A percentile compares a stretch with the other conserved stretches of the same genome.
phyloP scores from a whole-genome alignment of 352 stramenopile genomes.

The Pythium diclinum region DNA sequence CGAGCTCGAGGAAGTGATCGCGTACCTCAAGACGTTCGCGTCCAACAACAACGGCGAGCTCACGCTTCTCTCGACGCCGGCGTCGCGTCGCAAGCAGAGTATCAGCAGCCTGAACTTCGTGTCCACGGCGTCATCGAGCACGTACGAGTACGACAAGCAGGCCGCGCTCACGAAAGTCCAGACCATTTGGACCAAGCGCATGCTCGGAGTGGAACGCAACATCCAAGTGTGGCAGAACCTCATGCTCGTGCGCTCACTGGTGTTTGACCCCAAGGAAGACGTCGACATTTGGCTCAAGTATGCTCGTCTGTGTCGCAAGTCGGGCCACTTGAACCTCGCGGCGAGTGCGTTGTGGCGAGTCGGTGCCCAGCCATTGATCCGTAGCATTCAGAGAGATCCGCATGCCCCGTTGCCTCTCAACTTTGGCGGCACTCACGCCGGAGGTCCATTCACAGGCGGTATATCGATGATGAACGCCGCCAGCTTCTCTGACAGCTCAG shows the following conservation, averaged over 20 bases:
- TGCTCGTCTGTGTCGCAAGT: slow-evolving; percentile 90
- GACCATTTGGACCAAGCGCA: slow-evolving; percentile 80
- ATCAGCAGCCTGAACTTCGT: slow-evolving; percentile 82
- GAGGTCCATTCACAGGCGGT: slow-evolving; percentile 7
- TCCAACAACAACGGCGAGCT: slow-evolving; percentile 80
- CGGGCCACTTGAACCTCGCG: slow-evolving; percentile 83
- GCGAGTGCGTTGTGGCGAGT: slow-evolving; percentile 79
- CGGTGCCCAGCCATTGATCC: slow-evolving; percentile 75
- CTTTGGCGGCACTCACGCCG: slow-evolving; percentile 44
- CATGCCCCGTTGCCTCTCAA: slow-evolving; percentile 68
- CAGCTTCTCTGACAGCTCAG: slow-evolving; percentile 62
- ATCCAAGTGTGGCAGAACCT: slow-evolving; percentile 94
- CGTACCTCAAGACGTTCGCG: slow-evolving; percentile 77
- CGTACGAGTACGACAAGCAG: slow-evolving; percentile 72
- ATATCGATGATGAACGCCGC: slow-evolving; percentile 23
- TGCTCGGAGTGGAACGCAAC: slow-evolving; percentile 94
- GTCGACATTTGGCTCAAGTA: slow-evolving; percentile 95
- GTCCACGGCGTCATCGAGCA: slow-evolving; percentile 66
- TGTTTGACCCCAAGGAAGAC: slow-evolving; percentile 88
- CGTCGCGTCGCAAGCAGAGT: slow-evolving; percentile 59
- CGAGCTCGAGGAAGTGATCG: slow-evolving; percentile 93
- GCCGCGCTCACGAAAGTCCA: slow-evolving; percentile 71
- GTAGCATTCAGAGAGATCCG: slow-evolving; percentile 69
- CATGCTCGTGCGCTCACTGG: slow-evolving; percentile 93
- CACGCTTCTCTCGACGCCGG: slow-evolving; percentile 54